A percentile compares a stretch with the other conserved stretches of the same genome.
These are phyloP conservation scores for Penicillium chermesinum DNA, from an alignment of 495 filamentous ascomycete species.

Conservation along the genomic window DNA sequence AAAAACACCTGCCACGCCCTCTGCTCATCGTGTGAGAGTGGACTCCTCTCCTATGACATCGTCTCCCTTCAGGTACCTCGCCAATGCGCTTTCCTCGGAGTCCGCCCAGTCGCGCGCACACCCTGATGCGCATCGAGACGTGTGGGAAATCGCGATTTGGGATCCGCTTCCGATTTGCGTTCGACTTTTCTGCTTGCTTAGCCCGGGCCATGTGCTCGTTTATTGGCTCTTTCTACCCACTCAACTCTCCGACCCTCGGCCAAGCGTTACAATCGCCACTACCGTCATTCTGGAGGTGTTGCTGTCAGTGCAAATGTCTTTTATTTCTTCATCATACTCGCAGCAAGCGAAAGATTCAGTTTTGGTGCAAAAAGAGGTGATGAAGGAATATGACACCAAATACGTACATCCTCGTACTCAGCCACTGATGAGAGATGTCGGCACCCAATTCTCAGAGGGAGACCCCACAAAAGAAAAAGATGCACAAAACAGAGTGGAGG, in stretches of 20 bases:
- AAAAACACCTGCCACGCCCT: constrained; percentile 68
- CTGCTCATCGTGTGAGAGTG: constrained; percentile 82
- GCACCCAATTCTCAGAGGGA: constrained; percentile 58
- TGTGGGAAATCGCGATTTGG: constrained; percentile 94
- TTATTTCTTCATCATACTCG: constrained; percentile 63
- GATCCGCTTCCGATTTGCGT: constrained; percentile 82
- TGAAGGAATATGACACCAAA: constrained; percentile 95
- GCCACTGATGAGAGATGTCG: constrained; percentile 75
- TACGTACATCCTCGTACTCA: constrained; percentile 88
- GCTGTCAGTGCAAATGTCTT: constrained; percentile 70
- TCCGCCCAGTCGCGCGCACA: constrained; percentile 71
- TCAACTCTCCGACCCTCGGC: constrained; percentile 64
- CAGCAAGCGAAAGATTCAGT: constrained; percentile 81
- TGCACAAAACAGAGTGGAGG: constrained; percentile 53
- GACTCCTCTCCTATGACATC: constrained; percentile 76
- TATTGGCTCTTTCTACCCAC: constrained; percentile 85
- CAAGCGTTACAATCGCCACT: constrained; percentile 79
- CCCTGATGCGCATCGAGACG: constrained; percentile 77
- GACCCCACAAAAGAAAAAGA: constrained; percentile 41
- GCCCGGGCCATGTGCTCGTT: constrained; percentile 82
- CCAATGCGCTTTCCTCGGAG: constrained; percentile 54
- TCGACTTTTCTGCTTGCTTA: constrained; percentile 83
- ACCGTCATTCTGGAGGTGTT: constrained; percentile 65
- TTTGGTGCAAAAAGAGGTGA: constrained; percentile 82
- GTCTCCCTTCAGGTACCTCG: constrained; percentile 74